Evolutionary conservation across 2,329 filamentous ascomycete species (phyloP).

Genomic region (Claviceps digitariae): DNA sequence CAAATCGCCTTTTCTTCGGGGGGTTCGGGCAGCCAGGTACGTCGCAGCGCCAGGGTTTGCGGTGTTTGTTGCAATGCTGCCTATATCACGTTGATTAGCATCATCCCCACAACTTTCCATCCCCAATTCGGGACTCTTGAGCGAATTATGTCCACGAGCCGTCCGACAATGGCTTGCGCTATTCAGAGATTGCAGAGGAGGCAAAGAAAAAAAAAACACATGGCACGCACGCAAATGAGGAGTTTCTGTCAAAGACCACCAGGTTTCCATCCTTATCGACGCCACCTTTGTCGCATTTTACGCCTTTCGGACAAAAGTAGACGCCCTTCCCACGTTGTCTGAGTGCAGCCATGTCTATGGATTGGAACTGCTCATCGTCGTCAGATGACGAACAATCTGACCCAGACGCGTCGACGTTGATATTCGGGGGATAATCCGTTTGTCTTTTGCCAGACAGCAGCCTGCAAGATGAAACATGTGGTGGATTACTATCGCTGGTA

Average conservation of each 20-base stretch:
- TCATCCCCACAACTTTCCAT: background rate
- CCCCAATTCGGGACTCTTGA: background rate
- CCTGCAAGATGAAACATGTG: slow-evolving; percentile 11
- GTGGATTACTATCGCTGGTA: slow-evolving; percentile 11
- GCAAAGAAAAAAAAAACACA: background rate
- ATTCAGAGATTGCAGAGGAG: background rate
- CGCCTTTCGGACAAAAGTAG: slow-evolving; percentile 23
- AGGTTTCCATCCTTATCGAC: slow-evolving; percentile 25
- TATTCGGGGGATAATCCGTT: slow-evolving; percentile 6
- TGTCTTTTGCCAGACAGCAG: slow-evolving; percentile 10
- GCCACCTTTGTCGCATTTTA: slow-evolving; percentile 26
- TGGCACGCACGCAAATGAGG: slow-evolving; percentile 23
- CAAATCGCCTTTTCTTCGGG: slow-evolving; percentile 27
- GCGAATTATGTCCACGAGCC: background rate
- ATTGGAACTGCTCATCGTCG: slow-evolving; percentile 20
- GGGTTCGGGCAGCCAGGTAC: slow-evolving; percentile 26
- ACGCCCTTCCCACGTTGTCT: slow-evolving; percentile 26
- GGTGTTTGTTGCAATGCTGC: slow-evolving; percentile 30
- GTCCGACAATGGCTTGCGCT: background rate
- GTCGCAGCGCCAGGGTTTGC: slow-evolving; percentile 27
- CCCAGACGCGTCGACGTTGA: slow-evolving; percentile 8
- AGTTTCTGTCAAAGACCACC: slow-evolving; percentile 27
- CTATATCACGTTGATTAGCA: slow-evolving; percentile 12
- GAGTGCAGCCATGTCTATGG: slow-evolving; percentile 26
- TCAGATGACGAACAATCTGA: slow-evolving; percentile 17